Conservation (phyloP, 495 filamentous ascomycete species). For the Tetracladium marchalianum region DNA sequence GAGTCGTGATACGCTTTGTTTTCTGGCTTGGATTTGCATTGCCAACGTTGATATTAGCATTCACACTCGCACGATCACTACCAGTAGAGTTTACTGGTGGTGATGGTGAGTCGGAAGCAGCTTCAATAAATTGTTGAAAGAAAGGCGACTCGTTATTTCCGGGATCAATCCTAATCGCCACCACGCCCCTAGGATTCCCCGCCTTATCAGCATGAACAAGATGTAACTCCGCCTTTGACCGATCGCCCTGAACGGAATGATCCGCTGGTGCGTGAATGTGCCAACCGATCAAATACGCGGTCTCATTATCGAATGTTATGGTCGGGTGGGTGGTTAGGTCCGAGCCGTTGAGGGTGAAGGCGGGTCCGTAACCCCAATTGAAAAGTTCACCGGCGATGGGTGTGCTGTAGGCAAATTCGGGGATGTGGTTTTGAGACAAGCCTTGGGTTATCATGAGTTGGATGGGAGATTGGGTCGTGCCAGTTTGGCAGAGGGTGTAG, state of each 20-base stretch:
- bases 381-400: constrained; percentile 15
- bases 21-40: too few species aligned
- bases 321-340: constrained; percentile 4
- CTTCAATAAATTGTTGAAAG: constrained; percentile 18
- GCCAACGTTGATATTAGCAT: too few species aligned
- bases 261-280: constrained; percentile 25
- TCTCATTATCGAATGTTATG: constrained; percentile 20
- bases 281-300: constrained; percentile 24
- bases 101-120: neutral
- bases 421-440: constrained; percentile 17
- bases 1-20: too few species aligned
- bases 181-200: constrained; percentile 18
- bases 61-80: too few species aligned
- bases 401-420: constrained; percentile 12
- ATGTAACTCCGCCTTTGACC: constrained; percentile 22
- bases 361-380: constrained; percentile 26
- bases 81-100: neutral
- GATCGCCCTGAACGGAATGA: constrained; percentile 20
- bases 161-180: constrained; percentile 23
- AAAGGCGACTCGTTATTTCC: constrained; percentile 18
- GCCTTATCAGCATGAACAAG: constrained; percentile 21
- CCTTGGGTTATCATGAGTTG: constrained; percentile 17
- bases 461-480: constrained; percentile 23
- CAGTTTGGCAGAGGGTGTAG: constrained; percentile 24
- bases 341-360: constrained; percentile 14